Evolutionary conservation across 306 rosid genomes (phyloP).

Genomic region (Acacia crassicarpa): DNA sequence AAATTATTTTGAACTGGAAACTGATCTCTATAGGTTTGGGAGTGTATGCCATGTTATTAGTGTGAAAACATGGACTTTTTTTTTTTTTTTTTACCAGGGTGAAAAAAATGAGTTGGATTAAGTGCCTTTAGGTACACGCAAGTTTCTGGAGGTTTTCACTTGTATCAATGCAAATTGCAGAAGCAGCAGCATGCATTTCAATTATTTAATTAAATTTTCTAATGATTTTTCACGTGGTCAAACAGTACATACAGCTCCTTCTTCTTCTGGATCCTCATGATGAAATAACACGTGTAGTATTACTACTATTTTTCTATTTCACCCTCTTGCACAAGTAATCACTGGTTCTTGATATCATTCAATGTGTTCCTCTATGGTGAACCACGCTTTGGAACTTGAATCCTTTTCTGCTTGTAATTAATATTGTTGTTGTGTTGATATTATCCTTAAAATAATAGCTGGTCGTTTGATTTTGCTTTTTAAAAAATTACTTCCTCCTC

Average conservation of each 20-base stretch:
- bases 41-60: too few relatives aligned
- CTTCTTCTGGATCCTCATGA: not conserved
- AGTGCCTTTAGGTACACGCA: not conserved
- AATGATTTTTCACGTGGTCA: not conserved
- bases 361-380: not conserved
- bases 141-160: not conserved
- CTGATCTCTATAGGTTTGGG: too few relatives aligned
- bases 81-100: too few relatives aligned
- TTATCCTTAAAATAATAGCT: not conserved
- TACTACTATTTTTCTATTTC: not conserved
- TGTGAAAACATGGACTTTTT: too few relatives aligned
- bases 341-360: not conserved
- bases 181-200: not conserved
- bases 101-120: too few relatives aligned
- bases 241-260: not conserved
- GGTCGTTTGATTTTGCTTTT: too few relatives aligned
- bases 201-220: not conserved
- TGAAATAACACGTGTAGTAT: not conserved
- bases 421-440: not conserved
- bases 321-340: not conserved
- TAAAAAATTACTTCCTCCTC: too few relatives aligned
- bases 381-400: not conserved
- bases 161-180: not conserved
- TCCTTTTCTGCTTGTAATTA: not conserved
- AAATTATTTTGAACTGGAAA: too few relatives aligned